These are phyloP conservation scores for Smittium culicis DNA, from an alignment of 371 early-diverging fungal genomes.

Conservation along the genomic window DNA sequence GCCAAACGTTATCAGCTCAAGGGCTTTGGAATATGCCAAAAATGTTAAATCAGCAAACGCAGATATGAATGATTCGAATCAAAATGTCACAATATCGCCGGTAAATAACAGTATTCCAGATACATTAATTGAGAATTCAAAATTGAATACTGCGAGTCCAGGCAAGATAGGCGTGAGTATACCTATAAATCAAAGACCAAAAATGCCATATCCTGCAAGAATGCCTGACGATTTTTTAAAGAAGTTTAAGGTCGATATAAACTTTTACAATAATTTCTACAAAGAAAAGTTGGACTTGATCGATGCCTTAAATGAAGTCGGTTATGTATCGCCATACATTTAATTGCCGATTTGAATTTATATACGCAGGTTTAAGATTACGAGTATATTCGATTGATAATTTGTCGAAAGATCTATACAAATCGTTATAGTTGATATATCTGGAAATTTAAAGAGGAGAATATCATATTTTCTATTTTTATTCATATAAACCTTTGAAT, in stretches of 20 bases:
- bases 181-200: background rate
- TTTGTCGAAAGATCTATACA: too few species aligned
- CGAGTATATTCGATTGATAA: too few species aligned
- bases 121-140: background rate
- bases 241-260: background rate
- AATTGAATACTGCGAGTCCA: background rate
- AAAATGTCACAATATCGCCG: background rate
- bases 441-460: too few species aligned
- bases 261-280: background rate
- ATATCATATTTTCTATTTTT: too few species aligned
- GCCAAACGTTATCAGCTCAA: background rate
- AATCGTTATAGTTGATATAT: too few species aligned
- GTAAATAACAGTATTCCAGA: background rate
- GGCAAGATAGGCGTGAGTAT: background rate
- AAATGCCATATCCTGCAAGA: conserved; percentile 8
- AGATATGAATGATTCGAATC: background rate
- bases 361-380: too few species aligned
- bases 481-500: too few species aligned
- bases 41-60: background rate
- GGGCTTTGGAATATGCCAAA: conserved; percentile 3
- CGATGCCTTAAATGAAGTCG: conserved; percentile 7
- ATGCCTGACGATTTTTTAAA: background rate
- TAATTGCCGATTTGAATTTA: conserved; percentile 4
- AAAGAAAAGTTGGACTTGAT: background rate
- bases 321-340: conserved; percentile 9